A percentile compares a stretch with the other conserved stretches of the same genome.
Evolutionary conservation across 2,329 filamentous ascomycete genomes (phyloP).

Genomic region (Scedosporium aurantiacum): DNA sequence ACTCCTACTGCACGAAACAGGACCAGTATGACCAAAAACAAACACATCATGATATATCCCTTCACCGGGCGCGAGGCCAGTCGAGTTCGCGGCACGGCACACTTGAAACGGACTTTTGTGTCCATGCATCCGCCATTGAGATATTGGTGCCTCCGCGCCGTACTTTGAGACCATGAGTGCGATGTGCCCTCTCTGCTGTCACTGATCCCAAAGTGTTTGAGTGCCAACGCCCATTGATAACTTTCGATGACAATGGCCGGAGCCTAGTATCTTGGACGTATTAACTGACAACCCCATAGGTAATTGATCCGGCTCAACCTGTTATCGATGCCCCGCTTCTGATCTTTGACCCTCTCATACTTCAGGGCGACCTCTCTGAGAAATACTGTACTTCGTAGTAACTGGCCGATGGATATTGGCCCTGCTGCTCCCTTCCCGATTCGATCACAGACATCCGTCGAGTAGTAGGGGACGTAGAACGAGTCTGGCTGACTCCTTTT

Average conservation of each 20-base stretch:
- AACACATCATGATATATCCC: too few relatives aligned
- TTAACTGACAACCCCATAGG: not conserved
- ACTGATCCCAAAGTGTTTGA: not conserved
- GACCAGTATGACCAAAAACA: not conserved
- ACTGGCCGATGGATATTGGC: not conserved
- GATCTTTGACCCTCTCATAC: not conserved
- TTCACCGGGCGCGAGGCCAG: too few relatives aligned
- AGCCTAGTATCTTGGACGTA: not conserved
- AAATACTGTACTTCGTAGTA: too few relatives aligned
- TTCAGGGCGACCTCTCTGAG: not conserved
- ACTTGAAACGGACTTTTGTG: not conserved
- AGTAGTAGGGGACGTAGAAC: not conserved
- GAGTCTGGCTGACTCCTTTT: not conserved
- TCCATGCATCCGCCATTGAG: not conserved
- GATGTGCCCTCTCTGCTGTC: too few relatives aligned
- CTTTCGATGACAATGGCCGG: not conserved
- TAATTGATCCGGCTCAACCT: not conserved
- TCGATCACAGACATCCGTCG: not conserved
- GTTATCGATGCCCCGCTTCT: not conserved
- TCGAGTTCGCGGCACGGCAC: not conserved
- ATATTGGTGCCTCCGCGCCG: not conserved
- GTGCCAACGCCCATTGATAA: not conserved
- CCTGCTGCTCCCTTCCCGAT: not conserved
- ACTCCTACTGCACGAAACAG: not conserved
- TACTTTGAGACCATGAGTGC: not conserved